Evolutionary conservation across 2,329 filamentous ascomycete species (phyloP), one percentile per base, ranked within the genome.

Genomic region (Nothopassalora personata): DNA sequence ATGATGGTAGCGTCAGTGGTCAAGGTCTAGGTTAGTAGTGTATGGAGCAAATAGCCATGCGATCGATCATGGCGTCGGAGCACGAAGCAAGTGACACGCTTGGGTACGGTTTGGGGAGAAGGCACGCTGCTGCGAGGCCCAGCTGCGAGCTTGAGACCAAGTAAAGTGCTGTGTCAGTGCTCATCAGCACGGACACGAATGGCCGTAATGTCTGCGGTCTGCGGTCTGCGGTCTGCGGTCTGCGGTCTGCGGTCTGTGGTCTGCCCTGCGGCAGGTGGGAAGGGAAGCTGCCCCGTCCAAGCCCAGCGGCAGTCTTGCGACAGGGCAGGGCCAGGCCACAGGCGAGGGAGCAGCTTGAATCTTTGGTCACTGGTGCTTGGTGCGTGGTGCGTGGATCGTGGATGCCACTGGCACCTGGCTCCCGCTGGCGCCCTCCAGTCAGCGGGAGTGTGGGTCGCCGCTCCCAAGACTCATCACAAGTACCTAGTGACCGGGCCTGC

Each of bases 1-100:
- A 61, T 63, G 50, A 45, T 60, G 56, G 58, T 63, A 63, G 61
- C 61, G 61, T 54, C 59, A 57, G 58, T 63, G 58, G 55, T 59
- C 61, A 60, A 60, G 61, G 61, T 64, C 61, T 64, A 59, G 61
- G 61, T 63, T 61, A 54, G 58, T 59, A 57, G 59, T 53, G 57
- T 54, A 63, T 59, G 58, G 61, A 63, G 58, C 61, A 59, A 54
- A 63, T 51, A 54, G 61, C 61, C 59, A 64, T 64, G 61, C 59
- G 56, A 60, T 63, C 59, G 56, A 60, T 63, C 59, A 61, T 64
- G 56, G 61, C 61, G 61, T 64, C 61, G 59, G 61, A 54, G 61
- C 61, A 61, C 59, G 56, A 60, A 60, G 58, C 60, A 58, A 51
- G 49, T 31, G 49, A 49, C 51, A 60, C 58, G 54, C 50, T 51